phyloP scores from a whole-genome alignment of 108 stramenopile genomes.

The Stephanodiscus triporus region DNA sequence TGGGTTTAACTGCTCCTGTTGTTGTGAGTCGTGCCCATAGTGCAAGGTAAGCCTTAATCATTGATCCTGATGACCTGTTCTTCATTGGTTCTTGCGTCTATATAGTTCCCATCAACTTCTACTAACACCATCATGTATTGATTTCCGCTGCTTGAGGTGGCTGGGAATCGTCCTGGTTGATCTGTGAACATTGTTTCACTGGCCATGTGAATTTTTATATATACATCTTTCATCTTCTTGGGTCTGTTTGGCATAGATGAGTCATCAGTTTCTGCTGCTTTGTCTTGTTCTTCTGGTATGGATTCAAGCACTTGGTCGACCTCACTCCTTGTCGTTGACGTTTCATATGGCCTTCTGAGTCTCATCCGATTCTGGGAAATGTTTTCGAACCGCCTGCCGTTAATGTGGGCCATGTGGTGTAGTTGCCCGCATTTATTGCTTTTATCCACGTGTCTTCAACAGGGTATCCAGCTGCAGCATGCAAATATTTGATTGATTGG shows the following conservation, averaged over 20 bases:
- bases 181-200: no score
- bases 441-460: conserved; percentile 18
- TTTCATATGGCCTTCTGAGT: not conserved
- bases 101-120: no score
- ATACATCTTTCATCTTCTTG: not conserved
- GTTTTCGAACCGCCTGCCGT: conserved; percentile 8
- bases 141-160: no score
- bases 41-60: conserved; percentile 6
- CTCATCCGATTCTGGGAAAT: not conserved
- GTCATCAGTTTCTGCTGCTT: no score
- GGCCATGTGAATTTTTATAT: no score
- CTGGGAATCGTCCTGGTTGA: no score
- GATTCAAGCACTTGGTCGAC: no score
- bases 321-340: not conserved
- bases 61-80: not conserved
- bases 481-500: not conserved
- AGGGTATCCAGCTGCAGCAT: not conserved
- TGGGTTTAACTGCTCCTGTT: not conserved
- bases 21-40: not conserved
- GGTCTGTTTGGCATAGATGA: no score
- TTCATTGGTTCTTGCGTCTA: no score
- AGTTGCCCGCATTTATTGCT: conserved; percentile 13
- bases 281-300: not conserved
- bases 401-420: conserved; percentile 19
- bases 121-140: no score